Conservation (phyloP, 768 basidiomycete genomes). For the Auricularia heimuer region DNA sequence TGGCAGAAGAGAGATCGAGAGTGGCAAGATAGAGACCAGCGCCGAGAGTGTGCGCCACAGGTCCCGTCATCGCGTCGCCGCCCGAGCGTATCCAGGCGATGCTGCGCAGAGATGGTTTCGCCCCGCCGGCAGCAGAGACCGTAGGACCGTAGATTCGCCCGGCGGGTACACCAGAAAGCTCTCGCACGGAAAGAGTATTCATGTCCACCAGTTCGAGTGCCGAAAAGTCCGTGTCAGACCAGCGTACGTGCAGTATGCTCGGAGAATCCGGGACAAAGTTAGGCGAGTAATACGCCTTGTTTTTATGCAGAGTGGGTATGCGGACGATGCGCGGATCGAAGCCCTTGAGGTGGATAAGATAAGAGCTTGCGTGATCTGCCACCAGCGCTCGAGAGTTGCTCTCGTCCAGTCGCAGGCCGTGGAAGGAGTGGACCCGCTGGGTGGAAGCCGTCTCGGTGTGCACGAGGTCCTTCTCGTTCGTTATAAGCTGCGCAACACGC, state of each 20-base stretch:
- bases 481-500: slow-evolving; percentile 48
- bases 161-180: slow-evolving; percentile 43
- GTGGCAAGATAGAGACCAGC: slow-evolving; percentile 50
- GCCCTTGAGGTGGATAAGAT: slow-evolving; percentile 30
- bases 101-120: slow-evolving; percentile 19
- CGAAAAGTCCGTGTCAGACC: slow-evolving; percentile 56
- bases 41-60: slow-evolving; percentile 53
- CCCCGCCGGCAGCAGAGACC: slow-evolving; percentile 24
- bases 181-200: slow-evolving; percentile 31
- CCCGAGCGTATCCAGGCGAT: slow-evolving; percentile 57
- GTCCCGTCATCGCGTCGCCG: slow-evolving; percentile 50
- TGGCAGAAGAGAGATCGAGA: slow-evolving; percentile 19
- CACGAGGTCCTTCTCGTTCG: slow-evolving; percentile 38
- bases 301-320: slow-evolving; percentile 38
- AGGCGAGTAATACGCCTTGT: slow-evolving; percentile 55
- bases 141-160: slow-evolving; percentile 57
- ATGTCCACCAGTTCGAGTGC: slow-evolving; percentile 57
- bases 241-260: slow-evolving; percentile 52
- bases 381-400: slow-evolving; percentile 56
- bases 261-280: slow-evolving; percentile 40
- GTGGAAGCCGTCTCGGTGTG: slow-evolving; percentile 46
- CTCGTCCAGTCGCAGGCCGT: slow-evolving; percentile 47
- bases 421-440: slow-evolving; percentile 53
- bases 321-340: slow-evolving; percentile 17
- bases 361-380: slow-evolving; percentile 28